Evolutionary conservation across 257 asterid genomes (phyloP), one percentile per base, ranked within the genome.

Genomic region (Nemophila menziesii): DNA sequence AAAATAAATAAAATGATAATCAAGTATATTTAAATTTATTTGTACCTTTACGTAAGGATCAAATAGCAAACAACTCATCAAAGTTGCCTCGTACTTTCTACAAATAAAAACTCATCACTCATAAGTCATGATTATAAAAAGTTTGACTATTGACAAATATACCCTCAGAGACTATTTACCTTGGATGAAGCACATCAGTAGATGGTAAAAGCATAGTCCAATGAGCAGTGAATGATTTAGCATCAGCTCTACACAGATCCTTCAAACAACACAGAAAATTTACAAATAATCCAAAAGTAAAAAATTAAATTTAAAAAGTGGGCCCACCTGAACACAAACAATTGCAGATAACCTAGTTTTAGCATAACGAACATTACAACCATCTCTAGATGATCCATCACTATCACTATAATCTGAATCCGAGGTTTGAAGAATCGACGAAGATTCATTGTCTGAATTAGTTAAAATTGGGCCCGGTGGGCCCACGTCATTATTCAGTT

Each of bases 201-300:
- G 81, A 79, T 22, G 95, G 93, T 66, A 87, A 68, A 58, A 87
- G 81, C 78, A 78, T 70, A 45, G 92, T 78, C 97, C 93, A 83
- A 44, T 87, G 92, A 49, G 89, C 63, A 22, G 83, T 78, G 66
- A 87, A 80, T 52, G 69, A 68, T 60, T 80, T 82, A 41, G 97
- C 82, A 68, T 87, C 97, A 56, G 81, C 93, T 62, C 74, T 82
- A 55, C 92, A 83, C 15, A 87, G 86, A 77, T 87, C 97, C 97
- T 87, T 58, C 58, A 39, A 65, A 56, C 40, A 59, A 74, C 16
- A 50, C 29, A 51, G 60, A 53, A 43, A 24, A 40, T 9, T 27
- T n/a, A 19, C n/a, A 29, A n/a, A n/a, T n/a, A n/a, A n/a, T n/a
- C n/a, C n/a, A n/a, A n/a, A n/a, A n/a, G n/a, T n/a, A n/a, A n/a